phyloP scores from a whole-genome alignment of 2,329 filamentous ascomycete species.

The Nemania abortiva region DNA sequence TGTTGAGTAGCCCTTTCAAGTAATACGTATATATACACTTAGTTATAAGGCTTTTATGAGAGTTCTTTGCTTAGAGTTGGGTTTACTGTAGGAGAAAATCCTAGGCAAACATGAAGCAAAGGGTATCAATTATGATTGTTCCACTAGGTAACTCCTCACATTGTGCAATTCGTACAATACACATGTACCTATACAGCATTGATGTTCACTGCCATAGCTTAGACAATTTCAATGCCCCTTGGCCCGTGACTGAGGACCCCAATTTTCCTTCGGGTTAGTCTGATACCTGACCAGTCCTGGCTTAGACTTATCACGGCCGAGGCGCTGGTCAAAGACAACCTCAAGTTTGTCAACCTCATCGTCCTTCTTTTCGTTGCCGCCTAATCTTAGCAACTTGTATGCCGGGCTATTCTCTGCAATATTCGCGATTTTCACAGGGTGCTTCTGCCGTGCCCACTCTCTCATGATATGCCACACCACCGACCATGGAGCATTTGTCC shows the following conservation, averaged over 20 bases:
- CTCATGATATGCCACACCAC: conserved; percentile 94
- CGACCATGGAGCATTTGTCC: conserved; percentile 91
- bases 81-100: no score
- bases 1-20: no score
- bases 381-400: conserved; percentile 72
- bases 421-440: conserved; percentile 79
- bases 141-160: conserved; percentile 21
- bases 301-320: conserved; percentile 76
- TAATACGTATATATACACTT: no score
- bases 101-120: conserved; percentile 36
- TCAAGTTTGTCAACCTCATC: conserved; percentile 54
- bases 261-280: conserved; percentile 89
- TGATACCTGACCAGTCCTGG: conserved; percentile 88
- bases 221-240: conserved; percentile 65
- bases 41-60: no score
- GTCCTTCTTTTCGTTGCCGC: conserved; percentile 50
- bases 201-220: background rate
- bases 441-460: conserved; percentile 87
- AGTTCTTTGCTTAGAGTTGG: no score
- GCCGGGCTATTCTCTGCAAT: conserved; percentile 79
- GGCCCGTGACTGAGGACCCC: conserved; percentile 83
- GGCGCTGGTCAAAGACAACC: conserved; percentile 78
- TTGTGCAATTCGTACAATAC: conserved; percentile 21
- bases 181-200: conserved; percentile 6
- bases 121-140: conserved; percentile 48